Evolutionary conservation across 1,284 basidiomycete genomes (phyloP), one percentile per base, ranked within the genome.

Genomic region (Agroathelia rolfsii): DNA sequence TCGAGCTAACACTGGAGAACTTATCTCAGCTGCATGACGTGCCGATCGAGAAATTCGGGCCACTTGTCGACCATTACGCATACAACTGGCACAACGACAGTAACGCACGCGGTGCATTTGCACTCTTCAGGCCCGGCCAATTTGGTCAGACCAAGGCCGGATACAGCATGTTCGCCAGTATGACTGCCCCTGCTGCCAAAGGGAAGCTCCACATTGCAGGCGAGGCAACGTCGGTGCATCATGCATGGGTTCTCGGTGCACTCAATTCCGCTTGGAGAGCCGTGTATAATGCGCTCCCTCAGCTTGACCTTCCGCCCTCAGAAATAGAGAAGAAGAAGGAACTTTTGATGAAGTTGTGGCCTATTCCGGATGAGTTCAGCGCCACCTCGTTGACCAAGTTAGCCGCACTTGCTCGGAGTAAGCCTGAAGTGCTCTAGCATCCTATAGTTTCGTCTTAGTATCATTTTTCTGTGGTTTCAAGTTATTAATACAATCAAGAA

Each of bases 221-320:
- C 8, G 50, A 51, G 32, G 50, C 50, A 4, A 42, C 44, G 6
- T 42, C 39, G 21, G 38, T 36, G 18, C 43, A 42, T 24, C 50
- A 52, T 29, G 50, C 45, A 19, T 52, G 46, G 47, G 43, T 51
- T 15, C 35, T 39, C 21, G 48, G 48, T 23, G 46, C 46, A 5
- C 37, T 50, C 9, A 39, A 47, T 27, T 41, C 41, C 24, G 43
- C 45, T 2, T 49, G 40, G 36, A 26, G 43, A 4, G 30, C 35
- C 8, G 35, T 33, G 18, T 26, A n/a, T n/a, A n/a, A n/a, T n/a
- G n/a, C n/a, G n/a, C n/a, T n/a, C n/a, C n/a, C n/a, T n/a, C n/a
- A n/a, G n/a, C n/a, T n/a, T n/a, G n/a, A n/a, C n/a, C n/a, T n/a
- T n/a, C n/a, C n/a, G n/a, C n/a, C n/a, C n/a, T n/a, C n/a, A n/a